phyloP scores from a whole-genome alignment of 305 asterid genomes.

The Solanum hybrid region DNA sequence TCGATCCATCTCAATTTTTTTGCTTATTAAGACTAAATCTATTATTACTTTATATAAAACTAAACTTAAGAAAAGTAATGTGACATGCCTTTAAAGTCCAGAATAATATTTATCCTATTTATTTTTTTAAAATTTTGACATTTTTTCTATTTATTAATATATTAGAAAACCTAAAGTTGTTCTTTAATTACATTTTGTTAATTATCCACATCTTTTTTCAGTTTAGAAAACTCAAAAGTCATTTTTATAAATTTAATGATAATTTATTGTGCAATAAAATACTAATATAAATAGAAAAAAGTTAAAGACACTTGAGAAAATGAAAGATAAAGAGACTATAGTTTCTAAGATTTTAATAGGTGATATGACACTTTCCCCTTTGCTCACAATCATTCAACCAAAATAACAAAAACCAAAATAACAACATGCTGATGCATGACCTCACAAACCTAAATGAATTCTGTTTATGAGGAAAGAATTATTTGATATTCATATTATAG shows the following conservation, averaged over 20 bases:
- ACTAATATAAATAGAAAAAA: neutral
- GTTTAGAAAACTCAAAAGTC: neutral
- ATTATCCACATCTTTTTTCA: neutral
- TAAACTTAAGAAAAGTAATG: neutral
- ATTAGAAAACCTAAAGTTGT: neutral
- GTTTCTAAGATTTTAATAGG: neutral
- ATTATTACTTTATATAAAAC: neutral
- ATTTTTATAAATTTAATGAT: too few relatives aligned
- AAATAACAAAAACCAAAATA: slow-evolving; percentile 1
- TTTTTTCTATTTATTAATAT: too few relatives aligned
- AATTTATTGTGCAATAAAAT: neutral
- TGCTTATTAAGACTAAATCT: neutral
- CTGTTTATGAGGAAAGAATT: neutral
- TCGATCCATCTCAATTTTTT: too few relatives aligned
- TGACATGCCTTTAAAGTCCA: too few relatives aligned
- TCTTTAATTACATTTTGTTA: too few relatives aligned
- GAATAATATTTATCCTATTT: too few relatives aligned
- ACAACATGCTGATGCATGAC: slow-evolving; percentile 1
- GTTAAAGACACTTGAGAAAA: neutral
- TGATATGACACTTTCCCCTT: neutral
- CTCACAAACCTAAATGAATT: neutral
- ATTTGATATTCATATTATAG: neutral
- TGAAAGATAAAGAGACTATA: neutral
- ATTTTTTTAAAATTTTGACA: neutral
- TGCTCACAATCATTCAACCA: slow-evolving; percentile 1